Evolutionary conservation across 805 yeast species (phyloP), one percentile per base, ranked within the genome.

Genomic region (Starmera caribaea): DNA sequence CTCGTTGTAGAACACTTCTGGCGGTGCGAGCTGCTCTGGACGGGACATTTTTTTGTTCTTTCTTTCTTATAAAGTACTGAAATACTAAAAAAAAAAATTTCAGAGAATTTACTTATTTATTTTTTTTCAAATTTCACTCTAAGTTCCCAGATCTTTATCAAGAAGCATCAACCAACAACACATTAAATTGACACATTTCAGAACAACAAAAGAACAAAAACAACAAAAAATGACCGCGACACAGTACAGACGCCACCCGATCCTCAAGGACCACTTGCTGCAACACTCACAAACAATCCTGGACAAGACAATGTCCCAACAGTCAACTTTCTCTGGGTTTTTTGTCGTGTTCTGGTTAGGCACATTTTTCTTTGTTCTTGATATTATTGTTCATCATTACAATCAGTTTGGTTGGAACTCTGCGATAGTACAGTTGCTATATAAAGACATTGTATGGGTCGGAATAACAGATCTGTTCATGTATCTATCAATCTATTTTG

Each of bases 21-120:
- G 96, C 26, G 97, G 97, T 12, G 97, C 97, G 45, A 88, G 68
- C 53, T 86, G 86, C 64, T 89, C 97, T 49, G 97, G 97, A 67
- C 97, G 79, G 3, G 96, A 85, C 97, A 89, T 89, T 8, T 32
- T 32, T 9, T 16, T 11, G n/a, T 16, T 31, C 34, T 31, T 12
- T 15, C 14, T 11, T 5, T 16, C 16, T 31, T 31, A 5, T 13
- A 5, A 5, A 30, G 8, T 30, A 30, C 8, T 13, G 8, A 30
- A 8, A 30, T 30, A 13, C 6, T 5, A 30, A 30, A 30, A 30
- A 30, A 30, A 30, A 30, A 30, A 5, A 30, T 13, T 21, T 21
- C 7, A 7, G 7, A 21, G 4, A 21, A 21, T 21, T 21, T 21
- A 5, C 7, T 21, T 21, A 5, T 21, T 21, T 21, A 21, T 5